phyloP scores from a whole-genome alignment of 306 rosid species.

The Citrullus colocynthis region DNA sequence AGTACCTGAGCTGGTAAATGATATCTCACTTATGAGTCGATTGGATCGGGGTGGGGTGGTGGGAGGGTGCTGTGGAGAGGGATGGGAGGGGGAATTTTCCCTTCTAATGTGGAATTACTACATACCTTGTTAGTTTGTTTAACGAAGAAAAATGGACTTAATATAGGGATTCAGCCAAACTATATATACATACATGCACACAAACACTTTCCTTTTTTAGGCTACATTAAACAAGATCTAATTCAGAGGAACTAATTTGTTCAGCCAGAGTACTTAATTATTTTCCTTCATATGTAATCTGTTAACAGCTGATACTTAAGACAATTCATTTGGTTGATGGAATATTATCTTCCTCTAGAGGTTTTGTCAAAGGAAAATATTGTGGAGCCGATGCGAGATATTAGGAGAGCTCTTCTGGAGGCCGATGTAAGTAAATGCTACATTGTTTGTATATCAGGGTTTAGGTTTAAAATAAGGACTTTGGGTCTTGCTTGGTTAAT shows the following conservation, averaged over 20 bases:
- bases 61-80: neutral
- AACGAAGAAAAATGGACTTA: neutral
- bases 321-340: neutral
- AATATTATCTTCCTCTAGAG: slow-evolving; percentile 34
- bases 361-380: slow-evolving; percentile 89
- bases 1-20: neutral
- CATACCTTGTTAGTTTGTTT: neutral
- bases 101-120: neutral
- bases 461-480: neutral
- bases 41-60: neutral
- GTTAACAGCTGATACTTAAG: neutral
- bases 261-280: neutral
- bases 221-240: neutral
- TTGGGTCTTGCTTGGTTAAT: slow-evolving; percentile 21
- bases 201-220: neutral
- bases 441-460: slow-evolving; percentile 1
- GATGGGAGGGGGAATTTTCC: neutral
- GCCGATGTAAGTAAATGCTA: slow-evolving; percentile 59
- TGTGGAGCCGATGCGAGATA: slow-evolving; percentile 95
- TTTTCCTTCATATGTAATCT: neutral
- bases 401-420: slow-evolving; percentile 92
- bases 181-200: neutral
- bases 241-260: neutral
- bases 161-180: neutral
- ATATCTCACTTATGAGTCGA: neutral